These are phyloP conservation scores for Coemansia brasiliensis DNA, from an alignment of 192 early-diverging fungal species.

Conservation along the genomic window DNA sequence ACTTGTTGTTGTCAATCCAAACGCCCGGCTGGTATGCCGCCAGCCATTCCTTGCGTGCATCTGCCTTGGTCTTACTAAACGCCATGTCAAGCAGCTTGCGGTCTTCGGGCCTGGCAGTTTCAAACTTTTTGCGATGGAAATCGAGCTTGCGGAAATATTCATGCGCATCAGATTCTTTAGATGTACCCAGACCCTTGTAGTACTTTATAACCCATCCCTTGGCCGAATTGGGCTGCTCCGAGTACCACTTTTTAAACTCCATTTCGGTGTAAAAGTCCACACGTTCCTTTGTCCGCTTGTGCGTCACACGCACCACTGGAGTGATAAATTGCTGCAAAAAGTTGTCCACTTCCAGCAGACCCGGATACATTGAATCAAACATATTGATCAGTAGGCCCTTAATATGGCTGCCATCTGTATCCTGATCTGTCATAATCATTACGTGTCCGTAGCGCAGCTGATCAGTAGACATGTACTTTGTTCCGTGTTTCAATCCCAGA, in stretches of 20 bases:
- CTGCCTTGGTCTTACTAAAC: constrained; percentile 90
- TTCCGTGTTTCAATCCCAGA: constrained; percentile 86
- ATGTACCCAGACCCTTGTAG: constrained; percentile 97
- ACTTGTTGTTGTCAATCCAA: constrained; percentile 80
- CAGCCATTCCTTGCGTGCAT: constrained; percentile 96
- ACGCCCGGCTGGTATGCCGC: constrained; percentile 78
- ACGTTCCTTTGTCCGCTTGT: constrained; percentile 58
- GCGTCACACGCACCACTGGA: constrained; percentile 83
- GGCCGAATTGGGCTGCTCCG: constrained; percentile 61
- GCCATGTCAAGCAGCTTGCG: constrained; percentile 91
- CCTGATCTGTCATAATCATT: constrained; percentile 99
- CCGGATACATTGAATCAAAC: constrained; percentile 91
- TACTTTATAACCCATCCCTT: constrained; percentile 90
- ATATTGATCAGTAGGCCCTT: constrained; percentile 97
- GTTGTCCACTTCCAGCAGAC: constrained; percentile 82
- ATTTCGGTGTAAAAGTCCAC: constrained; percentile 87
- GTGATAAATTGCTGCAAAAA: constrained; percentile 97
- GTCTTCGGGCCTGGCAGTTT: constrained; percentile 58
- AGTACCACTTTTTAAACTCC: constrained; percentile 89
- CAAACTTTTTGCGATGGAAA: constrained; percentile 80
- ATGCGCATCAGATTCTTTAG: constrained; percentile 77
- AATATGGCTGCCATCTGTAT: constrained; percentile 95
- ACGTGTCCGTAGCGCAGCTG: constrained; percentile 90
- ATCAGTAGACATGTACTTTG: constrained; percentile 68
- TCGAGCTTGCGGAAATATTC: constrained; percentile 87